Base-by-base conservation (phyloP, 2,329 filamentous ascomycete genomes). In the Talaromyces sp. region DNA sequence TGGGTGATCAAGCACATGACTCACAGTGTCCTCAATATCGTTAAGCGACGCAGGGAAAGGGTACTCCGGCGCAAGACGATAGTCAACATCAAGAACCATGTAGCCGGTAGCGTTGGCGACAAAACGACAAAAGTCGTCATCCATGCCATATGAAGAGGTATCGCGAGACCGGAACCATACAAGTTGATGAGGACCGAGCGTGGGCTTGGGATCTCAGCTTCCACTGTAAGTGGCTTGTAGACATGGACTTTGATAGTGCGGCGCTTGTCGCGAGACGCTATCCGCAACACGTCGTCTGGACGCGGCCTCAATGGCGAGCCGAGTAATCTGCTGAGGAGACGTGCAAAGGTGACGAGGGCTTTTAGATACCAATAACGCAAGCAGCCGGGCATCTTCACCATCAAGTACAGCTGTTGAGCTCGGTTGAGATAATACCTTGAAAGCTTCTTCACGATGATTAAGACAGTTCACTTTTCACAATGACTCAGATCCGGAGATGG, bases 51-150 rank as follows among this genome's bases (percentile, higher is more conserved):
- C 71, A 0, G 77, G 77, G 63, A 74, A 79, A 1, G 72, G 72
- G 48, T 73, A 6, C 56, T 79, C 76, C 2, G 76, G 77, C 0
- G 72, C 73, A 3, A 76, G 71, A 2, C 74, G 70, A 66, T 79
- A 79, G 7, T 71, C 62, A 4, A 73, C 66, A 63, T 80, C 76
- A 6, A 78, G 65, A 3, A 78, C 72, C 4, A 68, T 69, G 65
- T 71, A 71, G 11, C 56, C 39, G 0, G 71, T 69, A 4, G 64
- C 28, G 4, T 63, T 9, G 37, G 67, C 64, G 39, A 75, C 65
- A n/a, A 58, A 64, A 4, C 64, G 67, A 57, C 68, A 72, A 61
- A 68, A 75, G 25, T 69, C 64, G 54, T 70, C 68, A 58, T 73
- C 73, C 12, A 62, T 63, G 21, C 73, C 72, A 35, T n/a, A n/a